Evolutionary conservation across 73 alveolate species (phyloP).

Genomic region (Diophrys appendiculata): DNA sequence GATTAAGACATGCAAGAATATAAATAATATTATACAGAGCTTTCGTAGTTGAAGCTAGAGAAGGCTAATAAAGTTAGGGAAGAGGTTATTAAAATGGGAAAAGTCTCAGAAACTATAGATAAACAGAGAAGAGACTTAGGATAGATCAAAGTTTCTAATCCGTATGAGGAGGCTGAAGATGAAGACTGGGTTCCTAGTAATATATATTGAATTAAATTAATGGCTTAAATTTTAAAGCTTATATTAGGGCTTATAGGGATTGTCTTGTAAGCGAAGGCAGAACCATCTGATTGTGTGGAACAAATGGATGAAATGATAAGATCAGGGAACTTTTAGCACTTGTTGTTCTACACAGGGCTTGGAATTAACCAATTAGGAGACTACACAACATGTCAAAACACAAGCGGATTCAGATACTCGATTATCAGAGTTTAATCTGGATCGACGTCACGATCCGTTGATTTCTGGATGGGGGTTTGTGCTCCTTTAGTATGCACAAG

Average conservation of each 20-base stretch:
- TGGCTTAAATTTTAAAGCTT: too few relatives aligned
- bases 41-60: not conserved
- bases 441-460: not conserved
- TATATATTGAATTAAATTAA: too few relatives aligned
- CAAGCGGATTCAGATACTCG: not conserved
- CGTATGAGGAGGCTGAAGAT: too few relatives aligned
- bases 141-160: not conserved
- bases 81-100: not conserved
- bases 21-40: not conserved
- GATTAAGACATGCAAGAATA: not conserved
- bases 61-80: not conserved
- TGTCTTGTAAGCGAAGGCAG: too few relatives aligned
- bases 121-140: not conserved
- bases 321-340: not conserved
- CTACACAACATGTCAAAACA: not conserved
- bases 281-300: not conserved
- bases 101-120: not conserved
- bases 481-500: not conserved
- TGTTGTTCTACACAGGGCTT: constrained; percentile 2
- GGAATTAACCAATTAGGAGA: constrained; percentile 16
- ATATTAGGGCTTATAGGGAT: too few relatives aligned
- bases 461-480: not conserved
- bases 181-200: too few relatives aligned
- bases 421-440: not conserved
- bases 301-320: not conserved